Percentiles rank a stretch among this genome's conserved stretches.
Conservation (phyloP, 2,329 filamentous ascomycete species). For the Aspergillus clavatus region DNA sequence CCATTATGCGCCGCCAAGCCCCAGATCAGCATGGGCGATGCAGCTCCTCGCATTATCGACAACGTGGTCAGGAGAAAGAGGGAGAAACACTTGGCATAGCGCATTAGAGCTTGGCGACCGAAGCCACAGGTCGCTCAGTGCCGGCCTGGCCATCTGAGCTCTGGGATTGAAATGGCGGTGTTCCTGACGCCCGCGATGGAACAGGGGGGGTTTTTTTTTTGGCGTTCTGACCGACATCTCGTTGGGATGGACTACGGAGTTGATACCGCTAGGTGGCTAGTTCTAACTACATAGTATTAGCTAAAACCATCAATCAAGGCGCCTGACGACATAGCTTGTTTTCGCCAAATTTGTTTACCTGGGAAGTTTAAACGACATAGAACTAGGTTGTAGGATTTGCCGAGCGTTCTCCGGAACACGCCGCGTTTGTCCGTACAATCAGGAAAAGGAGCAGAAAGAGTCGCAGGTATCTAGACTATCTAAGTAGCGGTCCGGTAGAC, state of each 20-base stretch:
- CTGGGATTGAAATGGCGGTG: conserved; percentile 15
- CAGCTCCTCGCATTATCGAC: conserved; percentile 7
- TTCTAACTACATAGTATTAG: no score
- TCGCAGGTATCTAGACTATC: no score
- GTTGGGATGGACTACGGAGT: no score
- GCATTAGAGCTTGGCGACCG: conserved; percentile 15
- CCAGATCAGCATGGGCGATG: conserved; percentile 9
- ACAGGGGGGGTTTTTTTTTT: no score
- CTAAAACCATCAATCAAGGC: not conserved
- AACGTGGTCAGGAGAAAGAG: conserved; percentile 20
- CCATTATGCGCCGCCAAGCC: conserved; percentile 7
- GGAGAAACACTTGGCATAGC: conserved; percentile 14
- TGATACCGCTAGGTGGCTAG: no score
- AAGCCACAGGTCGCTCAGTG: conserved; percentile 8
- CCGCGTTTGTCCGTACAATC: no score
- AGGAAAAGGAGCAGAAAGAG: no score
- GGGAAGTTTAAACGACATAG: not conserved
- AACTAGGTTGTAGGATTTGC: not conserved
- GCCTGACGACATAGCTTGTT: not conserved
- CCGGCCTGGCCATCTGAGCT: conserved; percentile 8
- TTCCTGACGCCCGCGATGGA: conserved; percentile 17
- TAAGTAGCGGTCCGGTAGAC: no score
- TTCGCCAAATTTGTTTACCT: not conserved
- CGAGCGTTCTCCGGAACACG: not conserved
- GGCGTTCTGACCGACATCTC: no score